Evolutionary conservation across 2,329 filamentous ascomycete species (phyloP).

Genomic region (Phialophora macrospora): DNA sequence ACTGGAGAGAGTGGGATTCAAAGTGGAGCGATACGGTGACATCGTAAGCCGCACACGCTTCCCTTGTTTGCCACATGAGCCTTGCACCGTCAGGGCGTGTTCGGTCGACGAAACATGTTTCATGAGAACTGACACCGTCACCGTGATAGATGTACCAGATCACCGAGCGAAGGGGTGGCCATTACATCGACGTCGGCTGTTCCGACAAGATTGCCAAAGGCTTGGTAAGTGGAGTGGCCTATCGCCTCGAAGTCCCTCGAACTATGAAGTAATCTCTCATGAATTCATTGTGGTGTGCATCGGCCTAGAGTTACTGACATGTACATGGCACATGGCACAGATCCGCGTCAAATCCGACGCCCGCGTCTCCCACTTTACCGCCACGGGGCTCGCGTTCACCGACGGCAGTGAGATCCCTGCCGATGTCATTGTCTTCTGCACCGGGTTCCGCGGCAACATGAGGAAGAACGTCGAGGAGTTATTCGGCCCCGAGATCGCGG

Average conservation of each 20-base stretch:
- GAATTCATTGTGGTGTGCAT: not conserved
- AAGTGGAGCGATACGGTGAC: constrained; percentile 47
- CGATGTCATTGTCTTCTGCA: constrained; percentile 55
- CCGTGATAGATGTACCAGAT: constrained; percentile 41
- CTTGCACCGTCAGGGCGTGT: too few relatives aligned
- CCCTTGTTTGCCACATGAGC: too few relatives aligned
- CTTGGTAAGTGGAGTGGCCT: constrained; percentile 29
- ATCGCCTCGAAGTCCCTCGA: too few relatives aligned
- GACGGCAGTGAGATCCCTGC: constrained; percentile 52
- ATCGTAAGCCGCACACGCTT: constrained; percentile 35
- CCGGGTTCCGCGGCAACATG: constrained; percentile 53
- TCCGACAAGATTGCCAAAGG: constrained; percentile 51
- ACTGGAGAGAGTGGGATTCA: constrained; percentile 51
- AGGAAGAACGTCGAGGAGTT: constrained; percentile 46
- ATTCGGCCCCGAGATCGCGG: constrained; percentile 49
- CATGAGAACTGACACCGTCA: too few relatives aligned
- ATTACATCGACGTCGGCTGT: constrained; percentile 56
- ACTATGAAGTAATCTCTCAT: too few relatives aligned
- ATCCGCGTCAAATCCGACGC: constrained; percentile 52
- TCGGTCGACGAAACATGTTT: too few relatives aligned
- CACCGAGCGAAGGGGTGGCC: constrained; percentile 51
- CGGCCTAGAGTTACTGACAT: not conserved
- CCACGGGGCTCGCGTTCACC: constrained; percentile 49
- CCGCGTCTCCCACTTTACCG: constrained; percentile 45
- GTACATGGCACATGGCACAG: constrained; percentile 39